Percentiles rank a stretch among this genome's conserved stretches.
phyloP scores from a whole-genome alignment of 164 flowering plant genomes.

The Echeveria elegans region DNA sequence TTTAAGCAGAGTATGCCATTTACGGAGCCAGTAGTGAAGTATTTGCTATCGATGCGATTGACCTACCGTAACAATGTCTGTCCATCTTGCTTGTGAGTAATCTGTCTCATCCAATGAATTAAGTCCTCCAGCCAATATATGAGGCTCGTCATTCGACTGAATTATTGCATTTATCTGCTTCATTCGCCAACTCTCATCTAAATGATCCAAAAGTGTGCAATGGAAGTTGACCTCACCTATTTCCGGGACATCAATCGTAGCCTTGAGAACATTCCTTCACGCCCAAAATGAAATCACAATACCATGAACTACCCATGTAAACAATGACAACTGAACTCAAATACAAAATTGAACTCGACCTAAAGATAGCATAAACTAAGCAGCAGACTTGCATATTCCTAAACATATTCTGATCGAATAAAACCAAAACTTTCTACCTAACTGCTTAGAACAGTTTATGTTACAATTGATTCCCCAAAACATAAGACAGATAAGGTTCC shows the following conservation, averaged over 20 bases:
- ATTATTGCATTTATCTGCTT: constrained; percentile 82
- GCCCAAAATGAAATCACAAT: constrained; percentile 1
- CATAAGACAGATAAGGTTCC: background rate
- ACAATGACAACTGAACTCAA: background rate
- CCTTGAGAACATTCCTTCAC: constrained; percentile 80
- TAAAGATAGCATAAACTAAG: background rate
- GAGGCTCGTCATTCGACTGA: constrained; percentile 48
- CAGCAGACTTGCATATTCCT: background rate
- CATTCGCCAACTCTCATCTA: constrained; percentile 95
- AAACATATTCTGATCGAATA: background rate
- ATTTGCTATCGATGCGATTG: background rate
- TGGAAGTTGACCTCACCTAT: constrained; percentile 69
- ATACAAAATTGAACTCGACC: background rate
- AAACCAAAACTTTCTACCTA: background rate
- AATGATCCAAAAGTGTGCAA: constrained; percentile 89
- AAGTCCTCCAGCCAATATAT: constrained; percentile 84
- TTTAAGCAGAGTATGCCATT: background rate
- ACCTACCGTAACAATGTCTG: constrained; percentile 72
- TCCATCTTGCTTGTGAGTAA: constrained; percentile 85
- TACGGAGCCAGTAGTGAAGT: background rate
- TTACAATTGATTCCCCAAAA: background rate
- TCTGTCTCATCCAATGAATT: constrained; percentile 88
- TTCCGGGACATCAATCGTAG: constrained; percentile 70
- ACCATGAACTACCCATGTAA: background rate
- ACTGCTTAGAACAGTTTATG: background rate